A percentile compares a stretch with the other conserved stretches of the same genome.
These are phyloP conservation scores for Cutaneotrichosporon mucoides DNA, from an alignment of 1,284 basidiomycete genomes.

Conservation along the genomic window DNA sequence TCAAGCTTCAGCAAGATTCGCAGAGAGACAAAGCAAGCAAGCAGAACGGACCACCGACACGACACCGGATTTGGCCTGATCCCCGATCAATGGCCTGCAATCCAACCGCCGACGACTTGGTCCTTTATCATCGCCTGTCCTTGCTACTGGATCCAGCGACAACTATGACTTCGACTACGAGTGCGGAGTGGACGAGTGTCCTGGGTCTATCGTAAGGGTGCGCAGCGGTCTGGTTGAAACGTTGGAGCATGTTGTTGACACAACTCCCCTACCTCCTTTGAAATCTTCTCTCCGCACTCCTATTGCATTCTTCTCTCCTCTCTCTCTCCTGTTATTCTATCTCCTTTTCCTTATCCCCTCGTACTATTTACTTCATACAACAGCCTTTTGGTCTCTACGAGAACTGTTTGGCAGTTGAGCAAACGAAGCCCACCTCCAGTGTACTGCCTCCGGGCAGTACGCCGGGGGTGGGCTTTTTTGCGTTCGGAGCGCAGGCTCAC, in stretches of 20 bases:
- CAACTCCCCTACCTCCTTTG: constrained; percentile 9
- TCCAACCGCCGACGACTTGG: background rate
- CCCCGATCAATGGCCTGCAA: background rate
- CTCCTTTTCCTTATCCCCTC: constrained; percentile 9
- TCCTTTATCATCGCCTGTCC: background rate
- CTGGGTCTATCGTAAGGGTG: constrained; percentile 22
- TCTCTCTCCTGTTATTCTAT: constrained; percentile 8
- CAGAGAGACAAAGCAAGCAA: background rate
- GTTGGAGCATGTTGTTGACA: constrained; percentile 24
- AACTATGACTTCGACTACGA: background rate
- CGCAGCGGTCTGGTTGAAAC: constrained; percentile 13
- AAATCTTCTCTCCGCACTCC: constrained; percentile 4
- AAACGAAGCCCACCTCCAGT: constrained; percentile 15
- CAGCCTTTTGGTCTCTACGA: constrained; percentile 23
- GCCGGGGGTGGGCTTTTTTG: constrained; percentile 26
- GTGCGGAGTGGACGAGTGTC: background rate
- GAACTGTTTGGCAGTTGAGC: constrained; percentile 20
- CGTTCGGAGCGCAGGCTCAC: constrained; percentile 8
- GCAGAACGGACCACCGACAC: constrained; percentile 7
- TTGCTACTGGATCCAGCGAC: constrained; percentile 9
- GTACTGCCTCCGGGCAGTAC: constrained; percentile 1
- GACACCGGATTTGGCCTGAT: background rate
- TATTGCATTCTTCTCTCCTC: constrained; percentile 7
- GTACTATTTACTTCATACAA: constrained; percentile 11
- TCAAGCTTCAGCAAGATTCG: background rate